A percentile compares a stretch with the other conserved stretches of the same genome.
phyloP scores from a whole-genome alignment of 306 rosid genomes.

The Nissolia schottii region DNA sequence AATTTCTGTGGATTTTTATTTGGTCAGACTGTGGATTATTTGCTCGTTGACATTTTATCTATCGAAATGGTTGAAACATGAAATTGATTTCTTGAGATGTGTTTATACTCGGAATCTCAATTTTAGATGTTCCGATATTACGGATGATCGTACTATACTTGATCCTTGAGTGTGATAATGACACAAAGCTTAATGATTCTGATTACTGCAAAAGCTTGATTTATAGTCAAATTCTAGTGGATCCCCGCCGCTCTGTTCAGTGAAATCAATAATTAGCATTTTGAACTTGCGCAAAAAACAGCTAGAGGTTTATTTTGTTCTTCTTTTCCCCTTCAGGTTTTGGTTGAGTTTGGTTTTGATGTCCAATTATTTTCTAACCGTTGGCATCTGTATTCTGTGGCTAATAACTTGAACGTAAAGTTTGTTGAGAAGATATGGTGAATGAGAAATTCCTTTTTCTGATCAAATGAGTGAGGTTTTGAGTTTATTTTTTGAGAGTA shows the following conservation, averaged over 20 bases:
- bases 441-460: neutral
- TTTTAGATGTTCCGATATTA: neutral
- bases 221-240: neutral
- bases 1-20: neutral
- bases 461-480: neutral
- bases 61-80: neutral
- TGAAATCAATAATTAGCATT: neutral
- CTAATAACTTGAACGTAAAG: constrained; percentile 5
- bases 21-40: neutral
- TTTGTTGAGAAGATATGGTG: neutral
- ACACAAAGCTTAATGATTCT: neutral
- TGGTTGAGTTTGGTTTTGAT: neutral
- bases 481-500: neutral
- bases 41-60: neutral
- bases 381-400: constrained; percentile 6
- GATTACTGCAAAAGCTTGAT: constrained; percentile 7
- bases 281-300: neutral
- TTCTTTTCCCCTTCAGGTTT: neutral
- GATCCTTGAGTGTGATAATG: constrained; percentile 12
- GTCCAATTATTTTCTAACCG: neutral
- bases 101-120: neutral
- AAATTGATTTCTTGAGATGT: neutral
- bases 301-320: neutral
- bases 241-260: neutral
- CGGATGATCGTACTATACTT: neutral